These are phyloP conservation scores for Elaeagnus macrophylla DNA, from an alignment of 306 rosid species.

Conservation along the genomic window DNA sequence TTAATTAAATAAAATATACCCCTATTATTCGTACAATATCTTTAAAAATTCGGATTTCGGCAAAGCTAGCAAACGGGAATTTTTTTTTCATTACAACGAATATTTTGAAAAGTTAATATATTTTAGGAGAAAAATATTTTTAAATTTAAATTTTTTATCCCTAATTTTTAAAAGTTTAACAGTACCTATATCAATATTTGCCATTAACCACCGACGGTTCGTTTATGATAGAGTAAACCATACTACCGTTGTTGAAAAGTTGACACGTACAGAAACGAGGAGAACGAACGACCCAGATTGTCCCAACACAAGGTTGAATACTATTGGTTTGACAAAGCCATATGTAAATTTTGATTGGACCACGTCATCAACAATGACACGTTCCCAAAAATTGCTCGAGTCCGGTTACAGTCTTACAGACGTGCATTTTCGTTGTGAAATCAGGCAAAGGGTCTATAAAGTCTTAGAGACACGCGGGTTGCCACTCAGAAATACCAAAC, in stretches of 20 bases:
- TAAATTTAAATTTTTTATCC: too few species aligned
- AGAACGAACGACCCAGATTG: constrained; percentile 35
- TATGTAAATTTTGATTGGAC: constrained; percentile 49
- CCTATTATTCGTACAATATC: too few species aligned
- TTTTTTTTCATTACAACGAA: too few species aligned
- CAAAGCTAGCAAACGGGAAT: too few species aligned
- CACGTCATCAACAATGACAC: constrained; percentile 69
- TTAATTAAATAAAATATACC: too few species aligned
- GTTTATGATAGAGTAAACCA: too few species aligned
- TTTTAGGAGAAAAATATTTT: too few species aligned
- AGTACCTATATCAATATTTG: too few species aligned
- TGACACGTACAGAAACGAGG: not conserved
- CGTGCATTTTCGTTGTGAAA: not conserved
- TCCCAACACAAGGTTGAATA: constrained; percentile 42
- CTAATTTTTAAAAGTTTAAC: too few species aligned
- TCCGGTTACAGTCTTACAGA: constrained; percentile 5
- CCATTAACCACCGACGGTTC: too few species aligned
- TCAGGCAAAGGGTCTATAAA: constrained; percentile 27
- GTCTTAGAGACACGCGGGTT: constrained; percentile 15
- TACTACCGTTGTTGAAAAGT: not conserved
- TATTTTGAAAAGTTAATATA: too few species aligned
- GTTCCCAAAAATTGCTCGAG: constrained; percentile 23
- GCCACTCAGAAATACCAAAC: not conserved
- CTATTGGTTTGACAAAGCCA: constrained; percentile 37
- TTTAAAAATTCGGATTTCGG: too few species aligned